phyloP scores from a whole-genome alignment of 2,329 filamentous ascomycete genomes.

The Venturia asperata region DNA sequence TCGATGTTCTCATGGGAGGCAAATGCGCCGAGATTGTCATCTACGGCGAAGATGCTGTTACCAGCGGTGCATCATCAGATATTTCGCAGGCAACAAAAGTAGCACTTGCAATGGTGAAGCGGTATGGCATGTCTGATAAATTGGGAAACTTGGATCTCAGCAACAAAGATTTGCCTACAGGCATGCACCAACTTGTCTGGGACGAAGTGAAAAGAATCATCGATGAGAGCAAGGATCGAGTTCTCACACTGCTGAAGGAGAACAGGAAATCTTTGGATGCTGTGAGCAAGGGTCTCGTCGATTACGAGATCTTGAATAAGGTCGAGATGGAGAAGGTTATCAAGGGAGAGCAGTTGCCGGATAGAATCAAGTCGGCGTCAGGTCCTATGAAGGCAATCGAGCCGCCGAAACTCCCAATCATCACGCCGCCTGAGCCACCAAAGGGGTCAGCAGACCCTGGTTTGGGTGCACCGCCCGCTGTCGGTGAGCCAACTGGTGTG shows the following conservation, averaged over 20 bases:
- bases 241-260: conserved; percentile 60
- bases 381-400: conserved; percentile 63
- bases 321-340: conserved; percentile 89
- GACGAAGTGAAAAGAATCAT: conserved; percentile 78
- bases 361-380: conserved; percentile 54
- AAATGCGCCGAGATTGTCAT: conserved; percentile 88
- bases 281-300: conserved; percentile 78
- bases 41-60: conserved; percentile 85
- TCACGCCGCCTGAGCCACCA: neutral
- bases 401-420: neutral
- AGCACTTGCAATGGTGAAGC: conserved; percentile 82
- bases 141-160: conserved; percentile 90
- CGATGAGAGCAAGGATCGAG: conserved; percentile 71
- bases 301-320: conserved; percentile 88
- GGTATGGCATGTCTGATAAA: conserved; percentile 79
- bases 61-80: conserved; percentile 78
- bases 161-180: conserved; percentile 73
- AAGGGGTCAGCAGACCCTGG: neutral
- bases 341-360: conserved; percentile 70
- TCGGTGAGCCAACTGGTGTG: conserved; percentile 11
- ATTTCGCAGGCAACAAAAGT: conserved; percentile 73
- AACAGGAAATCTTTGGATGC: conserved; percentile 81
- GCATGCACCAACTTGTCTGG: conserved; percentile 83
- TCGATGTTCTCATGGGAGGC: conserved; percentile 76
- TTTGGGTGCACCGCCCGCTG: neutral